Evolutionary conservation across 306 rosid species (phyloP).

Genomic region (Hippophae gyantsensis): DNA sequence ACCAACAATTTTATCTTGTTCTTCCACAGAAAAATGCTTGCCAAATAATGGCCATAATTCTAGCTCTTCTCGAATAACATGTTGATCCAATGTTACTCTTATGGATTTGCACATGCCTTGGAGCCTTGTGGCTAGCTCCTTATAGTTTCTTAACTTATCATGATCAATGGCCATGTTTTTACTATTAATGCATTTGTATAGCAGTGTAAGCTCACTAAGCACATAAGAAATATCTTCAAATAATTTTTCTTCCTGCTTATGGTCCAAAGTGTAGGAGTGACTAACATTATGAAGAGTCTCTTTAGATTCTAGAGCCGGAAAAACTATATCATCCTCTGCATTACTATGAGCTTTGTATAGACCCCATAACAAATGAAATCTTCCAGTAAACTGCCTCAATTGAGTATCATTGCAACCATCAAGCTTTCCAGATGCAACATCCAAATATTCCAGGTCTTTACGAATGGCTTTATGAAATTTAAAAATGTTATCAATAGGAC

Average conservation of each 20-base stretch:
- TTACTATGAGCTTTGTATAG: slow-evolving; percentile 44
- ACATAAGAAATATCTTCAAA: slow-evolving; percentile 33
- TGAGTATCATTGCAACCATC: slow-evolving; percentile 22
- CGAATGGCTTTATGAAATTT: slow-evolving; percentile 43
- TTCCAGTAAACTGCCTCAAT: slow-evolving; percentile 36
- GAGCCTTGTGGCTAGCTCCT: slow-evolving; percentile 51
- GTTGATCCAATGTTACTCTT: slow-evolving; percentile 80
- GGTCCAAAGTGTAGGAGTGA: slow-evolving; percentile 41
- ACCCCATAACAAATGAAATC: slow-evolving; percentile 41
- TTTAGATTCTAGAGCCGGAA: slow-evolving; percentile 38
- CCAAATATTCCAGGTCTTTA: slow-evolving; percentile 39
- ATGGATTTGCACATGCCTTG: slow-evolving; percentile 94
- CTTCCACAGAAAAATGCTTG: slow-evolving; percentile 80
- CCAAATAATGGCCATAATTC: slow-evolving; percentile 93
- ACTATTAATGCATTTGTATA: slow-evolving; percentile 13
- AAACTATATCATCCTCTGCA: slow-evolving; percentile 44
- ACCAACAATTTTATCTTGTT: slow-evolving; percentile 87
- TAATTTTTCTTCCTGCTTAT: slow-evolving; percentile 40
- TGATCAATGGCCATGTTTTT: slow-evolving; percentile 8
- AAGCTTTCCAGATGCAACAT: slow-evolving; percentile 35
- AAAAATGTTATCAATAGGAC: slow-evolving; percentile 40
- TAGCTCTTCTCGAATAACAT: slow-evolving; percentile 77
- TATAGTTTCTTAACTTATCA: slow-evolving; percentile 24
- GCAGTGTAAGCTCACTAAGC: slow-evolving; percentile 30
- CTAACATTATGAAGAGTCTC: slow-evolving; percentile 44